Conservation (phyloP, 176 grass and related monocot species). For the Urochloa ruziziensis region DNA sequence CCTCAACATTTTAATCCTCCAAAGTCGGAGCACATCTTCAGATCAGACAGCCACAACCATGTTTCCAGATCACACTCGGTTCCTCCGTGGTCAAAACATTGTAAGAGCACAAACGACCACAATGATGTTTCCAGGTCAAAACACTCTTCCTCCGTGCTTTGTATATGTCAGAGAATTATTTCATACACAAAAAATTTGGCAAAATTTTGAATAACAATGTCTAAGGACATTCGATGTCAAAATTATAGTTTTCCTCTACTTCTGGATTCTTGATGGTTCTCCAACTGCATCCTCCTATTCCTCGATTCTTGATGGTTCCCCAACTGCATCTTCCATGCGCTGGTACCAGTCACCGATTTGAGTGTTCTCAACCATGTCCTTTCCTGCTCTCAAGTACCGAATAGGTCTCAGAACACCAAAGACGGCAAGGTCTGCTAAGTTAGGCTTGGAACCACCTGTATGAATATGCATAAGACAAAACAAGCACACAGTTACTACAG, state of each 20-base stretch:
- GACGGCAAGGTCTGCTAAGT: conserved; percentile 89
- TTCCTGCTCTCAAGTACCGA: conserved; percentile 71
- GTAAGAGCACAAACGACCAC: not conserved
- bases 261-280: too few species aligned
- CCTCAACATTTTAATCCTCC: not conserved
- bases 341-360: conserved; percentile 84
- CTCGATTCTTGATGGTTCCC: conserved; percentile 57
- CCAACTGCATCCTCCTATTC: too few species aligned
- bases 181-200: not conserved
- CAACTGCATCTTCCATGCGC: conserved; percentile 80
- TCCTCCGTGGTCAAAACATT: not conserved
- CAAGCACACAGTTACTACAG: not conserved
- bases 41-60: not conserved
- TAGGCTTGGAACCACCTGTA: conserved; percentile 85
- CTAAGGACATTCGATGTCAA: not conserved
- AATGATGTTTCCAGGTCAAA: not conserved
- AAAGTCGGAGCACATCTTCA: not conserved
- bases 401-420: conserved; percentile 95
- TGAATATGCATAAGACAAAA: not conserved
- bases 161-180: not conserved
- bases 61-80: not conserved
- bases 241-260: conserved; percentile 25
- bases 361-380: conserved; percentile 91
- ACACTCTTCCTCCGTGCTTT: not conserved
- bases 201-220: not conserved